These are phyloP conservation scores for Macrolepiota albuminosa DNA, from an alignment of 768 basidiomycete species.

Conservation along the genomic window DNA sequence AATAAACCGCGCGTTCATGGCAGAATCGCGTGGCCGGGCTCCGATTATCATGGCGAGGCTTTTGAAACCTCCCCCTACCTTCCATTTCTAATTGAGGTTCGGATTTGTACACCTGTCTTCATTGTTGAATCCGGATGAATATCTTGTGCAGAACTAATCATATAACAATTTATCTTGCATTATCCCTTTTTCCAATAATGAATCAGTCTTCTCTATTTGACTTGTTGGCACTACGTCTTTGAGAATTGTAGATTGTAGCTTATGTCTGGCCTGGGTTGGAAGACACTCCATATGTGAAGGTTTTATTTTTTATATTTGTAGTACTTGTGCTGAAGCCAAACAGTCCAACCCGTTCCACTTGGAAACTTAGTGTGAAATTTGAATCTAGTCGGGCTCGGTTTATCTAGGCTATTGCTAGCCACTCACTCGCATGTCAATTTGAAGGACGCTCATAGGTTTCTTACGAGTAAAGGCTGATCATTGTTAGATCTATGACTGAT, in stretches of 20 bases:
- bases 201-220: too few relatives aligned
- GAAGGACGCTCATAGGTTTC: neutral
- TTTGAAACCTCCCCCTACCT: constrained; percentile 13
- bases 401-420: neutral
- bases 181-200: too few relatives aligned
- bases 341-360: too few relatives aligned
- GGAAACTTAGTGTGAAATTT: too few relatives aligned
- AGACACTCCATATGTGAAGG: too few relatives aligned
- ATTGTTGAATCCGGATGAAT: neutral
- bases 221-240: too few relatives aligned
- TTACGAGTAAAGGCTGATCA: neutral
- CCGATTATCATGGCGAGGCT: constrained; percentile 9
- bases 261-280: too few relatives aligned
- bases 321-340: too few relatives aligned
- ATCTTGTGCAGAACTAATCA: too few relatives aligned
- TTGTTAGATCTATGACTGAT: constrained; percentile 7
- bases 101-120: neutral
- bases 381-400: neutral
- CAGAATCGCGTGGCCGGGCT: neutral
- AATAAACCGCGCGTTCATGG: neutral
- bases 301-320: too few relatives aligned
- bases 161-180: too few relatives aligned
- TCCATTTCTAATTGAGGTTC: constrained; percentile 9
- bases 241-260: too few relatives aligned
- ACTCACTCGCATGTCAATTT: neutral